phyloP scores from a whole-genome alignment of 2,329 filamentous ascomycete genomes.

The Epichloe sibirici region DNA sequence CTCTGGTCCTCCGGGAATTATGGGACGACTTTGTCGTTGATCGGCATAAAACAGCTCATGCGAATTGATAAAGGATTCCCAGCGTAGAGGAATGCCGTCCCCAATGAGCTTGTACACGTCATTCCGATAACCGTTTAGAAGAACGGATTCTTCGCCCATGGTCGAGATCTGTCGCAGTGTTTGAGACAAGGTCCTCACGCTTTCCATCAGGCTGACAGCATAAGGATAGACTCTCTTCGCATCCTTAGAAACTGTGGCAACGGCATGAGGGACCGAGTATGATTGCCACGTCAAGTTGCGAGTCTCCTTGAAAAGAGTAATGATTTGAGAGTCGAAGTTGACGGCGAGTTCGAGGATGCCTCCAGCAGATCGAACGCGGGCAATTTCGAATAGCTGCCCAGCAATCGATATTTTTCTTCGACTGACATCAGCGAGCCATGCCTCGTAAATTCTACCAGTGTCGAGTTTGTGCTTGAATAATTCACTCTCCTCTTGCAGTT shows the following conservation, averaged over 20 bases:
- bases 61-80: conserved; percentile 96
- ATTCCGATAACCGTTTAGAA: conserved; percentile 84
- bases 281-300: conserved; percentile 92
- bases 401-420: conserved; percentile 82
- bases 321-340: conserved; percentile 95
- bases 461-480: conserved; percentile 95
- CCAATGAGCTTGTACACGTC: conserved; percentile 73
- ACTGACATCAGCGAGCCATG: conserved; percentile 86
- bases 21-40: conserved; percentile 32
- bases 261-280: conserved; percentile 84
- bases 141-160: conserved; percentile 76
- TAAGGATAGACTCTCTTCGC: conserved; percentile 98
- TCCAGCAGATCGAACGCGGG: conserved; percentile 77
- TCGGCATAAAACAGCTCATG: conserved; percentile 70
- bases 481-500: conserved; percentile 80
- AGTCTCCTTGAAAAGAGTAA: conserved; percentile 96
- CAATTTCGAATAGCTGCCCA: conserved; percentile 83
- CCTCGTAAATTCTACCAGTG: conserved; percentile 85
- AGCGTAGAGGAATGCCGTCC: conserved; percentile 82
- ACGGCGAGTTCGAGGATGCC: conserved; percentile 80
- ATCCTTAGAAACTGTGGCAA: conserved; percentile 94
- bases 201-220: conserved; percentile 97
- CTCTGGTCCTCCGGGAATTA: conserved; percentile 25
- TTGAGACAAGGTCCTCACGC: conserved; percentile 84
- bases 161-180: conserved; percentile 72